Base-by-base conservation (phyloP, 768 basidiomycete species). In the Hygrocybe coccinea region DNA sequence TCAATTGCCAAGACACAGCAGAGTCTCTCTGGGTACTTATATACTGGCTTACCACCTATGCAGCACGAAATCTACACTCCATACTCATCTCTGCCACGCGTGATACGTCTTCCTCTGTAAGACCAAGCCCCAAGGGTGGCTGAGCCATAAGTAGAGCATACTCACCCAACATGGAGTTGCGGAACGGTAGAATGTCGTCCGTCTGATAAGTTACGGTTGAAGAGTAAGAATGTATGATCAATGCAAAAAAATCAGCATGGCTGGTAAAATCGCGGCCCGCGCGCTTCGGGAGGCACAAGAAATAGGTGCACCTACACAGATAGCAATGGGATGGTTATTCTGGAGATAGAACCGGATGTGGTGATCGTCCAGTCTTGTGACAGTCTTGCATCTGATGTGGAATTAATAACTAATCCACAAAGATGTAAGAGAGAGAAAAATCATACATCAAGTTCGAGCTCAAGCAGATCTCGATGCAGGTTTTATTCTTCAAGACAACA, bases 101-200 rank as follows among this genome's bases (percentile, higher is more conserved):
- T 49, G 59, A 66, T 4, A 92, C 78, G 59, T 89, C 81, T 0
- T 67, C 71, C 59, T 85, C 78, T 0, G 71, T 71, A 45, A 92
- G 69, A 1, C 87, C 90, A 2, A 93, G 75, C 2, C 91, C 91
- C 29, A 82, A 63, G 0, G 90, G 90, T n/a, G 81, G 74, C 21
- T 72, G 66, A 0, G 91, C 91, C 52, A 92, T 73, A 35, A 93
- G 79, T 5, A 92, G 72, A 0, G 90, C 89, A 59, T 93, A 93
- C 66, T 93, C 91, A 2, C 76, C 88, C 0, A 85, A 63, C 2
- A 92, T 74, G 2, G 86, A 84, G 8, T 84, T 91, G 22, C 81
- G 80, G 70, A 92, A 92, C 0, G 85, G 84, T 15, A 93, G 81
- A 4, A 77, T 82, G 65, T 93, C 91, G 64, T 92, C 91, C 33